A percentile compares a stretch with the other conserved stretches of the same genome.
These are phyloP conservation scores for Erysimum cheiranthoides DNA, from an alignment of 345 rosid genomes.

Conservation along the genomic window DNA sequence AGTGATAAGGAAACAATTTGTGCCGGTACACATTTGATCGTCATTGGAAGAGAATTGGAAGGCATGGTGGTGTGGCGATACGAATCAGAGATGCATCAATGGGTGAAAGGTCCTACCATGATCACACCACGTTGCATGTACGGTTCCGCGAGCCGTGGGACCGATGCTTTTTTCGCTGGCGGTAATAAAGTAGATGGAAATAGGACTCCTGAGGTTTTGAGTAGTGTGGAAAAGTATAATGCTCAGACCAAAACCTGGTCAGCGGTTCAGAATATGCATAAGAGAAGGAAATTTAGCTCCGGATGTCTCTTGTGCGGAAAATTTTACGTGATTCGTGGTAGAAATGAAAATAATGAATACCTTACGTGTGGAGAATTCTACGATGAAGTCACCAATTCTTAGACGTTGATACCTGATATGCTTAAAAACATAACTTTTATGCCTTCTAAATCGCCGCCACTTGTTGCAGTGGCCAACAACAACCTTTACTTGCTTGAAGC, in stretches of 20 bases:
- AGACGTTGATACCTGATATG: conserved; percentile 63
- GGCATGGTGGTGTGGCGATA: conserved; percentile 66
- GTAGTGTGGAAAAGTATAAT: conserved; percentile 62
- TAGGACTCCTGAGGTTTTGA: conserved; percentile 43
- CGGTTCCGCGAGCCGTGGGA: conserved; percentile 67
- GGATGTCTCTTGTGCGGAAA: conserved; percentile 69
- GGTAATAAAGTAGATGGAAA: conserved; percentile 47
- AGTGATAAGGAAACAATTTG: conserved; percentile 76
- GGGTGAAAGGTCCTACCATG: conserved; percentile 54
- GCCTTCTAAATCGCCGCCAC: conserved; percentile 61
- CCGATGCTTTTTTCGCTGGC: conserved; percentile 68
- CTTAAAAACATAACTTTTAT: conserved; percentile 49
- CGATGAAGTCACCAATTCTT: conserved; percentile 48
- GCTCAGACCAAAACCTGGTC: conserved; percentile 48
- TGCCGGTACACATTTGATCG: conserved; percentile 43
- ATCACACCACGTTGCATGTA: conserved; percentile 58
- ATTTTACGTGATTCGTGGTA: conserved; percentile 70
- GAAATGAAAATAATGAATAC: conserved; percentile 45
- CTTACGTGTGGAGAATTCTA: conserved; percentile 44
- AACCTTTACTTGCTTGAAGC: too few relatives aligned
- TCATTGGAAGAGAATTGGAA: conserved; percentile 54
- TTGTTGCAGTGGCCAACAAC: conserved; percentile 55
- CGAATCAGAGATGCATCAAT: conserved; percentile 58
- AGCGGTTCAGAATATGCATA: conserved; percentile 45
- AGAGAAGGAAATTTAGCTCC: conserved; percentile 57